Conservation (phyloP, 306 rosid species). For the Malus sieversii region DNA sequence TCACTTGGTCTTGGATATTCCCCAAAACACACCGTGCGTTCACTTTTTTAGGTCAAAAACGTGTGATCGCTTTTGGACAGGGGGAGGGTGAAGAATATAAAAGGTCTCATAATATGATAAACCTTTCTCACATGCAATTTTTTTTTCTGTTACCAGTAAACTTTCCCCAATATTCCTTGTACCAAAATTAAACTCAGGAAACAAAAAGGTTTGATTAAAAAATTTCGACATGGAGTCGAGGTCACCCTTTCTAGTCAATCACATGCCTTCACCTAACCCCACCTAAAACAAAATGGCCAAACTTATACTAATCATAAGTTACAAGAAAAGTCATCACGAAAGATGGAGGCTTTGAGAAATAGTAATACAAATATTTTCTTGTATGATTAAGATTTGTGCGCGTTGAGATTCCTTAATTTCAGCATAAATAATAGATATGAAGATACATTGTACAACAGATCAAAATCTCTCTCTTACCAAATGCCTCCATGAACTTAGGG, state of each 20-base stretch:
- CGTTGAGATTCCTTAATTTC: not conserved
- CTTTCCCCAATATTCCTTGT: not conserved
- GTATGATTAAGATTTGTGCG: not conserved
- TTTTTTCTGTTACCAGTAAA: not conserved
- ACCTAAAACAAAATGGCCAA: not conserved
- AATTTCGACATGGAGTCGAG: not conserved
- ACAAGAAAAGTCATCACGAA: not conserved
- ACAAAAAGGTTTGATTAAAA: no score
- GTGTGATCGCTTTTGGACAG: not conserved
- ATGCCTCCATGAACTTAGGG: slow-evolving; percentile 74
- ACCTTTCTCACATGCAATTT: not conserved
- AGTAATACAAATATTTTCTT: not conserved
- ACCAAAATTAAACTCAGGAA: not conserved
- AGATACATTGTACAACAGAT: slow-evolving; percentile 9
- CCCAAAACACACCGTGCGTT: not conserved
- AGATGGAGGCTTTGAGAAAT: not conserved
- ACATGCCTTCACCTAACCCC: not conserved
- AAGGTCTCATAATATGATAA: not conserved
- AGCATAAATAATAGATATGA: not conserved
- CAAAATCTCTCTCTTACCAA: slow-evolving; percentile 56
- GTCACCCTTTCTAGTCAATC: not conserved
- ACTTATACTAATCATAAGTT: not conserved
- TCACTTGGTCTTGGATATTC: not conserved
- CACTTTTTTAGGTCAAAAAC: not conserved
- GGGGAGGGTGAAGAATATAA: not conserved